Percentiles rank a stretch among this genome's conserved stretches.
Conservation (phyloP, 2,329 filamentous ascomycete species). For the Aspergillus pseudoterreus region DNA sequence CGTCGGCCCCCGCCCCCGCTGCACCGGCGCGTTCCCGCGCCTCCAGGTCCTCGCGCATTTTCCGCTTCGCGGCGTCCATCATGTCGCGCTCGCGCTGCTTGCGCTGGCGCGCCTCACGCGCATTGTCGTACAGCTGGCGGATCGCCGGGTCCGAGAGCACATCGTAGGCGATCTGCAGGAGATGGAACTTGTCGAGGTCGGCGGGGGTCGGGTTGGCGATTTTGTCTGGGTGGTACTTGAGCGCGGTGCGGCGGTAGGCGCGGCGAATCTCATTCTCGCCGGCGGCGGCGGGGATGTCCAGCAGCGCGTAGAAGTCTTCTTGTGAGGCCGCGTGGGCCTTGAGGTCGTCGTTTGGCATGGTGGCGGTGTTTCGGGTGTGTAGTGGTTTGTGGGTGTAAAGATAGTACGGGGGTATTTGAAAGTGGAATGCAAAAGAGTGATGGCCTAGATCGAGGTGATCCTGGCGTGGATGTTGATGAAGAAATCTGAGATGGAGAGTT, state of each 20-base stretch:
- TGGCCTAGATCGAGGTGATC: no score
- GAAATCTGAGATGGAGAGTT: no score
- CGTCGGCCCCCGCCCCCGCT: constrained; percentile 35
- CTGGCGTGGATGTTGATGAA: no score
- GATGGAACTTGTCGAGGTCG: constrained; percentile 78
- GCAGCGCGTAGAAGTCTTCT: constrained; percentile 73
- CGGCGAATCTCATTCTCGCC: constrained; percentile 71
- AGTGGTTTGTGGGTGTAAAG: not conserved
- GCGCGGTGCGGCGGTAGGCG: constrained; percentile 77
- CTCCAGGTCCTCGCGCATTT: constrained; percentile 84
- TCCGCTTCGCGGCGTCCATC: constrained; percentile 68
- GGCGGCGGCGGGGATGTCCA: constrained; percentile 63
- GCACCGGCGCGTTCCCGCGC: constrained; percentile 60
- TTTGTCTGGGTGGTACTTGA: constrained; percentile 96
- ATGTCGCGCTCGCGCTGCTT: constrained; percentile 68
- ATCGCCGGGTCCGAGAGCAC: constrained; percentile 69
- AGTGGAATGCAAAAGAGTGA: no score
- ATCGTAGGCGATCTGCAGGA: constrained; percentile 81
- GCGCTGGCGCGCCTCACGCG: constrained; percentile 66
- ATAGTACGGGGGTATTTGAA: not conserved
- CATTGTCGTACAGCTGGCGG: constrained; percentile 73
- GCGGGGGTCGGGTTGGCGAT: constrained; percentile 62
- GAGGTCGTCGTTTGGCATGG: constrained; percentile 41
- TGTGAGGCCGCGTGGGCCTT: constrained; percentile 59
- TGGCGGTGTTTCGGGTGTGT: constrained; percentile 1